These are phyloP conservation scores for Aurantiochytrium sp. DNA, from an alignment of 108 stramenopile genomes.

Conservation along the genomic window DNA sequence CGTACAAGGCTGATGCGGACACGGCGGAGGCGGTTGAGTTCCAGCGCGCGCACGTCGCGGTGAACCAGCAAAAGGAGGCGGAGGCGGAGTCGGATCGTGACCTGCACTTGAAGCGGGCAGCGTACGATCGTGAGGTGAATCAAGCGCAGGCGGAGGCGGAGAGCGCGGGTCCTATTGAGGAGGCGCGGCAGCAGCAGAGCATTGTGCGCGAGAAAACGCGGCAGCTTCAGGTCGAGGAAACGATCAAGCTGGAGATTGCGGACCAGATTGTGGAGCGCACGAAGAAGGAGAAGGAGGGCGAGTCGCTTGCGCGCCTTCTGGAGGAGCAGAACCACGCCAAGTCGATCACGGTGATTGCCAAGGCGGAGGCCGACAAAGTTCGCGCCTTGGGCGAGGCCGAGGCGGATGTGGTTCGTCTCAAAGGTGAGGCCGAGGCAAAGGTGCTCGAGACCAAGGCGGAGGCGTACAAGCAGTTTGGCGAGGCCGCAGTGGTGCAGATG, in stretches of 20 bases:
- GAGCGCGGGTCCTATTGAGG: constrained; percentile 35
- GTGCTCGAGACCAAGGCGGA: constrained; percentile 37
- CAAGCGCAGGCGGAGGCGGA: constrained; percentile 26
- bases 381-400: constrained; percentile 27
- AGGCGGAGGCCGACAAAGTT: constrained; percentile 23
- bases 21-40: constrained; percentile 30
- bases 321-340: constrained; percentile 43
- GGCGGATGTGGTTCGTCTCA: constrained; percentile 33
- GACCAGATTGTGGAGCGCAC: constrained; percentile 31
- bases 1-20: constrained; percentile 38
- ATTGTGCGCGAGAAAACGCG: constrained; percentile 34
- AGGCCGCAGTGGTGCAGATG: constrained; percentile 36
- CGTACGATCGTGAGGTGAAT: constrained; percentile 33
- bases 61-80: constrained; percentile 28
- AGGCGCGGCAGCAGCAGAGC: constrained; percentile 37
- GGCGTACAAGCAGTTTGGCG: constrained; percentile 40
- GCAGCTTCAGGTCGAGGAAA: constrained; percentile 38
- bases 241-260: constrained; percentile 32
- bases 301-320: constrained; percentile 37
- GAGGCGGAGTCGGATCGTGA: constrained; percentile 23
- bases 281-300: constrained; percentile 42
- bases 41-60: constrained; percentile 24
- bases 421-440: constrained; percentile 42
- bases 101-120: constrained; percentile 20
- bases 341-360: constrained; percentile 13